Conservation (phyloP, 495 filamentous ascomycete genomes). For the Trichocladium uniseriatum region DNA sequence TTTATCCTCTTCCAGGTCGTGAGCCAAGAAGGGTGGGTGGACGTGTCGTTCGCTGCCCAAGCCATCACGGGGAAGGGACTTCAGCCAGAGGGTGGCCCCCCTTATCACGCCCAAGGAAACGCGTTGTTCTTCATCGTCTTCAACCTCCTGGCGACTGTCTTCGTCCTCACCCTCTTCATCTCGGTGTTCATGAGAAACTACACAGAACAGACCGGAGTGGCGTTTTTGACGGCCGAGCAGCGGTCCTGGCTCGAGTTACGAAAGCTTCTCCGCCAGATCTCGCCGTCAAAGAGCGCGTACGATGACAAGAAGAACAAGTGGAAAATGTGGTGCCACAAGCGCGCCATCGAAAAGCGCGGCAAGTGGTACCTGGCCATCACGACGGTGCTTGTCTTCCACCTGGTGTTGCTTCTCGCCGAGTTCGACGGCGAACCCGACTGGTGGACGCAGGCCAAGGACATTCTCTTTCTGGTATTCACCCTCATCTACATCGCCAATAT, state of each 20-base stretch:
- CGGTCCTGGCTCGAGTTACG: conserved; percentile 93
- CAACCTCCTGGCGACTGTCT: conserved; percentile 94
- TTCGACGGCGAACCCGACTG: conserved; percentile 60
- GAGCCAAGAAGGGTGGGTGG: conserved; percentile 94
- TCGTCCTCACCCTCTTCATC: conserved; percentile 95
- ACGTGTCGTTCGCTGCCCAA: conserved; percentile 77
- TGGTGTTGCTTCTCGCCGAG: conserved; percentile 75
- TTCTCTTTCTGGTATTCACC: conserved; percentile 75
- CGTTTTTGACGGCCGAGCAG: conserved; percentile 92
- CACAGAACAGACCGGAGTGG: conserved; percentile 96
- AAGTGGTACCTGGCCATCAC: conserved; percentile 84
- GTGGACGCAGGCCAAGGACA: conserved; percentile 63
- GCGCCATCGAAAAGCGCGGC: conserved; percentile 89
- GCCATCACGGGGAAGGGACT: conserved; percentile 64
- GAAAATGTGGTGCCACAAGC: conserved; percentile 89
- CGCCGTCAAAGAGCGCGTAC: conserved; percentile 80
- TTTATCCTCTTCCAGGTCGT: conserved; percentile 99
- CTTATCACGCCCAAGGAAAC: conserved; percentile 57
- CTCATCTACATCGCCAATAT: conserved; percentile 81
- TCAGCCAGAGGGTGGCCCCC: conserved; percentile 56
- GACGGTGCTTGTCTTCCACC: conserved; percentile 65
- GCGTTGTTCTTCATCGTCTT: conserved; percentile 92
- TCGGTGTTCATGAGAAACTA: conserved; percentile 99
- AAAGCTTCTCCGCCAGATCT: conserved; percentile 87
- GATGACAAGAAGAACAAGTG: conserved; percentile 62